Percentiles rank a stretch among this genome's conserved stretches.
Evolutionary conservation across 257 asterid species (phyloP).

Genomic region (Salvia hispanica): DNA sequence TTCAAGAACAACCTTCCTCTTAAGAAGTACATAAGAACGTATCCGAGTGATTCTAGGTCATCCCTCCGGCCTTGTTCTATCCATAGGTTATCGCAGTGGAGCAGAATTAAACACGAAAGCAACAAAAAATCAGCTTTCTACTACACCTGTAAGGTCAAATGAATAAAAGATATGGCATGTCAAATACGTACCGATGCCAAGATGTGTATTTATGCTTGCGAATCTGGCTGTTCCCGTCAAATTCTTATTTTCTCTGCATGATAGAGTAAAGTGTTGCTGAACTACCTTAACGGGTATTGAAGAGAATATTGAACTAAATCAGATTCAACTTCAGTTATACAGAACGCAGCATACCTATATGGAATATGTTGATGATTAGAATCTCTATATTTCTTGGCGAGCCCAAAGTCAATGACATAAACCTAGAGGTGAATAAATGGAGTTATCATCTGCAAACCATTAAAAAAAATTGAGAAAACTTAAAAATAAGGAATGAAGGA

Average conservation of each 20-base stretch:
- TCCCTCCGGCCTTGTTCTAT: slow-evolving; percentile 87
- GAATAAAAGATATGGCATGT: slow-evolving; percentile 24
- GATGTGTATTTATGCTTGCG: slow-evolving; percentile 97
- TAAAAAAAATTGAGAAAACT: slow-evolving; percentile 13
- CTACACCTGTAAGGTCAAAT: slow-evolving; percentile 24
- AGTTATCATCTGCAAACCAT: slow-evolving; percentile 26
- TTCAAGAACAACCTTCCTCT: slow-evolving; percentile 65
- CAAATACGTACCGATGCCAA: slow-evolving; percentile 76
- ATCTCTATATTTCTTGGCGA: slow-evolving; percentile 77
- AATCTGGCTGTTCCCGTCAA: slow-evolving; percentile 96
- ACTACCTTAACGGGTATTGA: not conserved
- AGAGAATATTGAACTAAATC: slow-evolving; percentile 2
- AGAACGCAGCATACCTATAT: slow-evolving; percentile 49
- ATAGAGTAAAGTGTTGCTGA: slow-evolving; percentile 17
- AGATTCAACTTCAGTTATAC: slow-evolving; percentile 13
- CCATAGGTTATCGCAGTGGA: slow-evolving; percentile 33
- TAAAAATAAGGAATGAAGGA: slow-evolving; percentile 1
- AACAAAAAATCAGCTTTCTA: slow-evolving; percentile 24
- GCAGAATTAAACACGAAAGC: slow-evolving; percentile 17
- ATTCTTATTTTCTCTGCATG: slow-evolving; percentile 91
- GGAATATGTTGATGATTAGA: slow-evolving; percentile 72
- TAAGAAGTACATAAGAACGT: slow-evolving; percentile 86
- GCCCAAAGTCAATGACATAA: slow-evolving; percentile 73
- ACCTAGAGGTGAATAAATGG: slow-evolving; percentile 44
- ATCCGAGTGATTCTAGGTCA: slow-evolving; percentile 90